Evolutionary conservation across 768 basidiomycete species (phyloP).

Genomic region (Phylloporus sp.): DNA sequence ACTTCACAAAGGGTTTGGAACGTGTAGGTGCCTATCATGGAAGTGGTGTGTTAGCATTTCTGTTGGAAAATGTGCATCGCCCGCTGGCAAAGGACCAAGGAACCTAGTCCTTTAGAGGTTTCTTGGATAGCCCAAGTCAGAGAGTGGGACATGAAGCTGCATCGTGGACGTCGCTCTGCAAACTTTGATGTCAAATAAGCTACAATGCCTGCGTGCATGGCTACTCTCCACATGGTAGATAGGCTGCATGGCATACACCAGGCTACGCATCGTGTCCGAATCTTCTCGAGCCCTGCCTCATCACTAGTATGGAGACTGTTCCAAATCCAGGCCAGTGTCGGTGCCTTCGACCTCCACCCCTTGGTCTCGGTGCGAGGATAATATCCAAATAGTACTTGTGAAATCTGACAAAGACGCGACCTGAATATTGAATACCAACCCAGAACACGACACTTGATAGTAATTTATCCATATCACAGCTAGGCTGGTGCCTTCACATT

Average conservation of each 20-base stretch:
- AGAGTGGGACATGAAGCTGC: not conserved
- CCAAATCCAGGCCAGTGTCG: not conserved
- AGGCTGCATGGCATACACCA: not conserved
- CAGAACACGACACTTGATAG: too few species aligned
- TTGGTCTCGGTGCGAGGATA: too few species aligned
- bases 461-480: too few species aligned
- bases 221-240: not conserved
- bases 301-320: not conserved
- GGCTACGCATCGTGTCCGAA: not conserved
- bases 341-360: too few species aligned
- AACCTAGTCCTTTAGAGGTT: not conserved
- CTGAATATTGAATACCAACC: too few species aligned
- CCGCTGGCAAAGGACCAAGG: not conserved
- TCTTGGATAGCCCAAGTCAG: not conserved
- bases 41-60: not conserved
- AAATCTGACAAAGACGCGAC: too few species aligned
- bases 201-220: not conserved
- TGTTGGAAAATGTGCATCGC: not conserved
- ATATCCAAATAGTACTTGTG: not conserved
- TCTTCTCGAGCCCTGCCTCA: not conserved
- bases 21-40: conserved; percentile 1
- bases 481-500: not conserved
- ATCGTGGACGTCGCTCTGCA: not conserved
- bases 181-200: not conserved
- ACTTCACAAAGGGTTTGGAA: not conserved